Evolutionary conservation across 805 yeast species (phyloP).

Genomic region (Barnettozyma siamensis): DNA sequence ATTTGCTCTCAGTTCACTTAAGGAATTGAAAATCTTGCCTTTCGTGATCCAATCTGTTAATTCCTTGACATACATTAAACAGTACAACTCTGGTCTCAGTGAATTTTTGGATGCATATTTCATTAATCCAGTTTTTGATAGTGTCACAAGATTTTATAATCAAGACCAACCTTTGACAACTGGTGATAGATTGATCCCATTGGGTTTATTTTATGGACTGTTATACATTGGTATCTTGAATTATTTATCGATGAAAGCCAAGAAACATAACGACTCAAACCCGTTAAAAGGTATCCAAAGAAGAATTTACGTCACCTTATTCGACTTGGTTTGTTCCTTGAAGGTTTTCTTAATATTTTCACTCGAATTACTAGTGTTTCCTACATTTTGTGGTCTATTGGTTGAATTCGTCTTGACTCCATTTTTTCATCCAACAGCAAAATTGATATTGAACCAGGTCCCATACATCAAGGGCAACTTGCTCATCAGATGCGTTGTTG

Average conservation of each 20-base stretch:
- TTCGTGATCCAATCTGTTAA: neutral
- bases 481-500: neutral
- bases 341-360: constrained; percentile 74
- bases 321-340: constrained; percentile 53
- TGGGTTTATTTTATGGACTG: constrained; percentile 31
- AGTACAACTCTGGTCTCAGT: constrained; percentile 5
- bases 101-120: constrained; percentile 2
- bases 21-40: neutral
- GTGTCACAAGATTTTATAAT: constrained; percentile 18
- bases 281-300: constrained; percentile 50
- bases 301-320: constrained; percentile 42
- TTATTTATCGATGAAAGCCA: constrained; percentile 27
- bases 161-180: constrained; percentile 27
- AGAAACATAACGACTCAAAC: constrained; percentile 26
- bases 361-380: constrained; percentile 80
- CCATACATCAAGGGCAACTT: neutral
- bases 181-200: constrained; percentile 33
- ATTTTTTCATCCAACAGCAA: constrained; percentile 28
- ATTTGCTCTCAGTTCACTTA: constrained; percentile 3
- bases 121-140: constrained; percentile 18
- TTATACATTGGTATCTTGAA: constrained; percentile 24
- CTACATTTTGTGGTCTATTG: constrained; percentile 77
- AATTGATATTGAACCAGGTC: constrained; percentile 1
- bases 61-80: neutral
- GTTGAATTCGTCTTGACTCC: constrained; percentile 68